phyloP scores from a whole-genome alignment of 1,284 basidiomycete genomes.

The Phylloboletellus chloephorus region DNA sequence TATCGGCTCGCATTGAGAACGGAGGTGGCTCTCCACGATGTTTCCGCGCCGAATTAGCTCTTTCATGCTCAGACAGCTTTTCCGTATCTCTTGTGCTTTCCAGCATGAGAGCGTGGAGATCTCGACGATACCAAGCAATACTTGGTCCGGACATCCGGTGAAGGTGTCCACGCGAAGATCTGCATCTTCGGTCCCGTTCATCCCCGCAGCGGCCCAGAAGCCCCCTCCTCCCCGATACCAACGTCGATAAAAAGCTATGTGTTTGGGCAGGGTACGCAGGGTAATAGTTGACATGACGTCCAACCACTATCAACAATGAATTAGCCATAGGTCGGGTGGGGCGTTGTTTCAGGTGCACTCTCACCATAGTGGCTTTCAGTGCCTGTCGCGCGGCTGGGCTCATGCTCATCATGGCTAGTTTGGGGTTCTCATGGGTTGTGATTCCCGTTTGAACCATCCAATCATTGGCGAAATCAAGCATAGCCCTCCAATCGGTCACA shows the following conservation, averaged over 20 bases:
- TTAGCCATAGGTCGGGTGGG: constrained; percentile 6
- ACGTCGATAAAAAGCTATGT: constrained; percentile 58
- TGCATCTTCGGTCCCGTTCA: constrained; percentile 26
- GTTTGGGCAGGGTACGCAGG: constrained; percentile 56
- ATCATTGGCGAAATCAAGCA: constrained; percentile 61
- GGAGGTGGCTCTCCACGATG: constrained; percentile 58
- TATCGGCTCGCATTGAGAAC: constrained; percentile 34
- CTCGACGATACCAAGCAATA: constrained; percentile 70
- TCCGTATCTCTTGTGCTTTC: constrained; percentile 58
- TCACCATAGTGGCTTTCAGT: constrained; percentile 66
- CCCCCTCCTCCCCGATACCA: constrained; percentile 42
- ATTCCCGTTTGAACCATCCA: constrained; percentile 67
- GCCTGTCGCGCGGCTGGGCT: constrained; percentile 47
- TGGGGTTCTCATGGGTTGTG: constrained; percentile 56
- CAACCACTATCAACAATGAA: constrained; percentile 50
- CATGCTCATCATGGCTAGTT: constrained; percentile 51
- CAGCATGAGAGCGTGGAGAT: constrained; percentile 69
- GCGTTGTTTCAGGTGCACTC: constrained; percentile 23
- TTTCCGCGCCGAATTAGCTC: constrained; percentile 65
- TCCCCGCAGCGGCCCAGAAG: constrained; percentile 32
- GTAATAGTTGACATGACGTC: constrained; percentile 69
- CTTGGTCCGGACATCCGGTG: constrained; percentile 70
- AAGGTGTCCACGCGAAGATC: constrained; percentile 57
- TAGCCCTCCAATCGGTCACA: constrained; percentile 57
- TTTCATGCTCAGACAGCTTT: constrained; percentile 60